Evolutionary conservation across 805 yeast genomes (phyloP), one percentile per base, ranked within the genome.

Genomic region (Pichia phayaonensis): DNA sequence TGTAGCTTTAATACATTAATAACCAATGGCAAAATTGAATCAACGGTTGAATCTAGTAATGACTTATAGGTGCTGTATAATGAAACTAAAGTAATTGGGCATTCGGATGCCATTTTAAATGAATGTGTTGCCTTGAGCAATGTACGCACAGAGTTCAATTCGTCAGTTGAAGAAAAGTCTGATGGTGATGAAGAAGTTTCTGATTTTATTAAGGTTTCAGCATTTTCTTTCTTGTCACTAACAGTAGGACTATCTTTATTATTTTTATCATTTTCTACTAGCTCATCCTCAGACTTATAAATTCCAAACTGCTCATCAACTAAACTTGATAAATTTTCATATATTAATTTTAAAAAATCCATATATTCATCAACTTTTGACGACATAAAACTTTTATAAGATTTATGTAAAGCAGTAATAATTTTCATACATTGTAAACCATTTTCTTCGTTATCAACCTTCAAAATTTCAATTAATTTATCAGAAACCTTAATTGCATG

Each of bases 81-180:
- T 8, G 96, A 81, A 3, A 94, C 99, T 83, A 94, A 86, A 4
- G 96, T 90, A 40, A 94, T 92, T 11, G 99, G 99, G 63, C 98
- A 90, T 65, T 94, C 99, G 0, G 96, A 87, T 53, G 94, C 75
- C 15, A 92, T 88, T 63, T 90, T 90, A 74, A 94, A 92, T 1
- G 97, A 90, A 56, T 66, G 74, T 77, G 87, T 77, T 5, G 96
- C 84, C 54, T 76, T 78, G 42, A 76, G 76, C 48, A 90, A 72
- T 2, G 76, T 70, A 52, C 81, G 81, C 16, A 21, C 15, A 8
- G 77, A 62, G 21, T 70, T 54, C 2, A 72, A 54, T 8, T 73
- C 76, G 31, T 70, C 72, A 15, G 64, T 61, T 7, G 73, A 71
- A 18, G 72, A 73, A 24, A 66, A 64, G 34, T 75, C 66, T 8